Evolutionary conservation across 108 stramenopile genomes (phyloP), one percentile per base, ranked within the genome.

Genomic region (Cyclotella cryptica): DNA sequence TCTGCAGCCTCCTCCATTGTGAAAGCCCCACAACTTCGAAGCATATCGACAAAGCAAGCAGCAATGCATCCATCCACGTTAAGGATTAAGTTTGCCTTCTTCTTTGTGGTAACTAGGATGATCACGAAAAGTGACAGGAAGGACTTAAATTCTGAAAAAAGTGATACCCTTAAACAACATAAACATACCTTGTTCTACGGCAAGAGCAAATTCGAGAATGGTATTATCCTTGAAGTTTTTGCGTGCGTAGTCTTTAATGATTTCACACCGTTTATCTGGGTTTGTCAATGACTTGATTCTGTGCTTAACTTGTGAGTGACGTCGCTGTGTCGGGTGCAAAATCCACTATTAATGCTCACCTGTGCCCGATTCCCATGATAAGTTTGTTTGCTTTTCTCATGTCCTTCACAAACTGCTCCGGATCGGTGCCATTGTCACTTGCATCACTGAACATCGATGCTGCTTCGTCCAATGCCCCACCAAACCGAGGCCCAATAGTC

Each of bases 31-130:
- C 96, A 97, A 47, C 81, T 83, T n/a, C 96, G 89, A 11, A 97
- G 83, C 80, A 97, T 84, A 77, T 97, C 96, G 28, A 97, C 96
- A 70, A 97, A 97, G 84, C 94, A 94, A 12, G 87, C 94, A 9
- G 96, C 96, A 68, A 97, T 95, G 75, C 93, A 93, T 8, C 96
- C 96, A 81, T 97, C 96, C n/a, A 97, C 96, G 72, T 97, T 97
- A 10, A 97, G 81, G 68, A 97, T 97, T 15, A 97, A 82, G 64
- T 89, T 96, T 14, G 93, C 88, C 78, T 87, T 90, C 85, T 97
- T 97, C 83, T 89, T 88, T 13, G 94, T 96, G 15, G 96, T 97
- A 41, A 94, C 87, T 65, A 24, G 55, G 19, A 24, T 57, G 24
- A 12, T 57, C 24, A 24, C 24, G 1, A 8, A 19, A 57, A 17